Conservation (phyloP, 2,329 filamentous ascomycete species). For the Curvularia verruculosa region DNA sequence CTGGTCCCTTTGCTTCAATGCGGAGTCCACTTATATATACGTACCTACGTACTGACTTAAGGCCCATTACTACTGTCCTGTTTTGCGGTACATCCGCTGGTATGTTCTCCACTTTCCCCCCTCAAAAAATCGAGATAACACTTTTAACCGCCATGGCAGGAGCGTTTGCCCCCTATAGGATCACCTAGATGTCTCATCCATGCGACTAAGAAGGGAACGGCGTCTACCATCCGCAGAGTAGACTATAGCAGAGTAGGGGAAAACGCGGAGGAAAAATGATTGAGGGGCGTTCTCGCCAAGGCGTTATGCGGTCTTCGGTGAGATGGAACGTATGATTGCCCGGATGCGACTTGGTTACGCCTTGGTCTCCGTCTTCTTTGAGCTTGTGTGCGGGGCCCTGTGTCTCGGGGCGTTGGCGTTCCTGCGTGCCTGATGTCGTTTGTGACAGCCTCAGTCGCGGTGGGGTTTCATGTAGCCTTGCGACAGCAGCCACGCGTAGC, state of each 20-base stretch:
- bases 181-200: constrained; percentile 37
- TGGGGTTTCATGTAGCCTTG: constrained; percentile 41
- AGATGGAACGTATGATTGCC: constrained; percentile 46
- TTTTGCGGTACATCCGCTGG: too few species aligned
- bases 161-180: constrained; percentile 26
- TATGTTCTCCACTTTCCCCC: too few species aligned
- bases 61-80: too few species aligned
- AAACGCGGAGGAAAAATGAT: constrained; percentile 26
- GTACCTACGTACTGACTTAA: constrained; percentile 36
- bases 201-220: constrained; percentile 21
- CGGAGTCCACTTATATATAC: constrained; percentile 11
- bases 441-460: constrained; percentile 39
- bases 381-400: constrained; percentile 22
- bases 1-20: constrained; percentile 28
- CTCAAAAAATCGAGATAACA: too few species aligned
- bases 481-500: constrained; percentile 33
- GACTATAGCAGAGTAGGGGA: constrained; percentile 12
- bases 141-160: constrained; percentile 21
- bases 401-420: constrained; percentile 23
- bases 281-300: constrained; percentile 33
- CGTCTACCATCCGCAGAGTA: constrained; percentile 14
- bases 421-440: constrained; percentile 28
- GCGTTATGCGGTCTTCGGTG: constrained; percentile 35
- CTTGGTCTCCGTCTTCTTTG: constrained; percentile 29
- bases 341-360: constrained; percentile 40